Base-by-base conservation (phyloP, 2,329 filamentous ascomycete species). In the Coniosporium tulheliwenetii region DNA sequence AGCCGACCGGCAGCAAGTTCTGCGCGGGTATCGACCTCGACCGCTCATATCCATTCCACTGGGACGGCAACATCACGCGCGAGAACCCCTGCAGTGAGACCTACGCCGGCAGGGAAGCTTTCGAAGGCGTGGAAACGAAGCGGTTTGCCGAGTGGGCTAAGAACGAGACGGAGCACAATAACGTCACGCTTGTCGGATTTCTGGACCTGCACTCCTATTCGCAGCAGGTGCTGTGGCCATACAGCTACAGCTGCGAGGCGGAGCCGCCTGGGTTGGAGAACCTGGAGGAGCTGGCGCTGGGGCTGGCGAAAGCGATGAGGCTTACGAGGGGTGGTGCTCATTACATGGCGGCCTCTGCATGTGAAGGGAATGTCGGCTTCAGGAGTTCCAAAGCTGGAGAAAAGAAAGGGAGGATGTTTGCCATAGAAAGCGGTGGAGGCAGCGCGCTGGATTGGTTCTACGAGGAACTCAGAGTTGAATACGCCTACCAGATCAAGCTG, bases 371-470 rank as follows among this genome's bases (percentile, higher is more conserved):
- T 13, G 71, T 82, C 1, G 57, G 60, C 7, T 52, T 63, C 8
- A 51, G 49, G 31, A 50, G 53, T 45, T 49, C 53, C 42, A 7
- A 26, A 26, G 3, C 19, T 26, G 49, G 41, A 3, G 56, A 56
- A 32, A 56, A 58, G 37, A 43, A 51, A 30, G 44, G 53, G 16
- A 51, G 52, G 10, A 45, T 63, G 5, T 61, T 67, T 15, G 66
- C 67, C 33, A 74, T 87, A 46, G 83, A 91, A 55, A 73, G 73
- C 0, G 77, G 79, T 3, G 87, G 89, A 33, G 89, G 89, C 2
- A 87, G 83, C 38, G 85, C 84, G 1, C 76, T 96, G 35, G 91
- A 96, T 60, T 96, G 84, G 77, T 94, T 98, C 61, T 94, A 93
- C 57, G 84, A 93, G 50, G 81, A 93, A 52, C 62, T 96, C 45